Percentiles rank a stretch among this genome's conserved stretches.
Evolutionary conservation across 768 basidiomycete genomes (phyloP).

Genomic region (Pisolithus marmoratus): DNA sequence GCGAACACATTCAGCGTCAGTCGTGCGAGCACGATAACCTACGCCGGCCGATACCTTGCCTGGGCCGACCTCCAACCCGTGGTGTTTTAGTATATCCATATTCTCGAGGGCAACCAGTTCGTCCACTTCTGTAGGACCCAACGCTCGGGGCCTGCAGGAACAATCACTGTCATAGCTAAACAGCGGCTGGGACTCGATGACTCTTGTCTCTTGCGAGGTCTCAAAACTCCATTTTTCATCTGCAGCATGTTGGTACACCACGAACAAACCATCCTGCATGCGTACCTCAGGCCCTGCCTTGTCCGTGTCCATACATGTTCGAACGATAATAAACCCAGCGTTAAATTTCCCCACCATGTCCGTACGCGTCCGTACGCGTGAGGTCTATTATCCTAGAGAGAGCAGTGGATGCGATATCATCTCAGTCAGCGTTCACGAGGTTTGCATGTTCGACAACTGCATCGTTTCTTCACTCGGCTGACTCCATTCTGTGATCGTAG

Average conservation of each 20-base stretch:
- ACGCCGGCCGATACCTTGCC: conserved; percentile 32
- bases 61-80: conserved; percentile 82
- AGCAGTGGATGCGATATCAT: conserved; percentile 52
- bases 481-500: neutral
- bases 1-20: conserved; percentile 14
- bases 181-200: conserved; percentile 80
- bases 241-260: conserved; percentile 94
- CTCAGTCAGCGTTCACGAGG: conserved; percentile 40
- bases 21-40: conserved; percentile 1
- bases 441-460: conserved; percentile 24
- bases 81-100: conserved; percentile 70
- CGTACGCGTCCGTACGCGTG: conserved; percentile 71
- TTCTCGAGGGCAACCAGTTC: conserved; percentile 87
- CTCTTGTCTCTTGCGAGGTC: conserved; percentile 83
- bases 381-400: conserved; percentile 92
- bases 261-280: conserved; percentile 82
- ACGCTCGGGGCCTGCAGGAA: conserved; percentile 53
- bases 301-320: conserved; percentile 39
- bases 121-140: conserved; percentile 86
- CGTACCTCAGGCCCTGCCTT: neutral
- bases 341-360: conserved; percentile 93
- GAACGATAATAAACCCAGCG: conserved; percentile 85
- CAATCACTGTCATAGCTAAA: conserved; percentile 28
- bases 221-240: conserved; percentile 99
- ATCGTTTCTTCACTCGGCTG: conserved; percentile 12